Evolutionary conservation across 1,284 basidiomycete genomes (phyloP).

Genomic region (Ceratobasidium sp.): DNA sequence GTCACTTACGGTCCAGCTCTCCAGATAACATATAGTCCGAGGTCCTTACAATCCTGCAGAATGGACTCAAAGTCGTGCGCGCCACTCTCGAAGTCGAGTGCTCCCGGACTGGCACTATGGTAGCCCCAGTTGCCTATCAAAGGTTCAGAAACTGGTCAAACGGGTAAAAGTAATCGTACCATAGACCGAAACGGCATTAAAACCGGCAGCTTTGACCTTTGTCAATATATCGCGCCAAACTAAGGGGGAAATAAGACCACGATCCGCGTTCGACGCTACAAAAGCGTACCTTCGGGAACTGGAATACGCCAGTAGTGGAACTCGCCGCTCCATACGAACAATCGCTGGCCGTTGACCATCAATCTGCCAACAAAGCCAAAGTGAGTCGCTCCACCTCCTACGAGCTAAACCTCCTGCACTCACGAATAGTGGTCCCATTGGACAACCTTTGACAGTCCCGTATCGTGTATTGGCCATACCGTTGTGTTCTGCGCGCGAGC

Average conservation of each 20-base stretch:
- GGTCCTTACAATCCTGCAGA: slow-evolving; percentile 41
- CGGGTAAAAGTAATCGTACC: background rate
- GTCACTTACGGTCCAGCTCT: slow-evolving; percentile 41
- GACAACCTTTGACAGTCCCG: slow-evolving; percentile 37
- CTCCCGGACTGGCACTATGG: slow-evolving; percentile 40
- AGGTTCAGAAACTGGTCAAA: background rate
- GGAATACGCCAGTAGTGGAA: slow-evolving; percentile 49
- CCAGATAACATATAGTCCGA: slow-evolving; percentile 46
- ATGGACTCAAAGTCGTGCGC: slow-evolving; percentile 47
- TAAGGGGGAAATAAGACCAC: background rate
- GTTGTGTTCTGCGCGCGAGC: slow-evolving; percentile 20
- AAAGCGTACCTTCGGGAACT: slow-evolving; percentile 36
- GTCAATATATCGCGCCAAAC: slow-evolving; percentile 48
- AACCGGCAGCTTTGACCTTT: slow-evolving; percentile 46
- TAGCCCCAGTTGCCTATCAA: slow-evolving; percentile 44
- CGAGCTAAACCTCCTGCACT: background rate
- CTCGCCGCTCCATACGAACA: slow-evolving; percentile 46
- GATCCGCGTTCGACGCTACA: background rate
- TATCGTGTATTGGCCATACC: slow-evolving; percentile 46
- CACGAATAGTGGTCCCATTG: slow-evolving; percentile 47
- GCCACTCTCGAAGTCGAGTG: slow-evolving; percentile 41
- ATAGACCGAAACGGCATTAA: slow-evolving; percentile 46
- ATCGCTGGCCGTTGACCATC: slow-evolving; percentile 44
- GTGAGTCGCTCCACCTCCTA: background rate
- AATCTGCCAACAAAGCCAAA: slow-evolving; percentile 11